Evolutionary conservation across 1,284 basidiomycete species (phyloP).

Genomic region (Flammula alnicola): DNA sequence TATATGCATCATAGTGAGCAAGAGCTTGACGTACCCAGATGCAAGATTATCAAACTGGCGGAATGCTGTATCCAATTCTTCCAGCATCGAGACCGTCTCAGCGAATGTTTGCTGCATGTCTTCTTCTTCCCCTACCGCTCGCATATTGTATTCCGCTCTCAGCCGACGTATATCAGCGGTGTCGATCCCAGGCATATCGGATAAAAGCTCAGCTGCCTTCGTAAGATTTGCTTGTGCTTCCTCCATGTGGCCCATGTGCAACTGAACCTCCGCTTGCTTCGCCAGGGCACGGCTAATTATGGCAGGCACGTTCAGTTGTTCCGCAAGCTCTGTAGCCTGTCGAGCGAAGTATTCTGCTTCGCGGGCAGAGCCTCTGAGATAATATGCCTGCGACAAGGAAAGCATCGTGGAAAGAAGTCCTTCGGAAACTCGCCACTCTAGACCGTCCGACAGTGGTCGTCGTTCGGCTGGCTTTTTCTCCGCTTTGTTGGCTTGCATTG

Average conservation of each 20-base stretch:
- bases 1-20: constrained; percentile 7
- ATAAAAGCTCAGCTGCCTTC: constrained; percentile 53
- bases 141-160: constrained; percentile 60
- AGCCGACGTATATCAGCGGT: constrained; percentile 66
- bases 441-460: constrained; percentile 49
- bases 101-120: constrained; percentile 58
- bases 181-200: constrained; percentile 54
- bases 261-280: constrained; percentile 68
- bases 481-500: constrained; percentile 19
- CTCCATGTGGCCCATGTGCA: constrained; percentile 62
- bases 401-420: constrained; percentile 70
- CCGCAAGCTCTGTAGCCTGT: constrained; percentile 73
- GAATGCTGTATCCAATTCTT: constrained; percentile 61
- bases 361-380: constrained; percentile 74
- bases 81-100: constrained; percentile 57
- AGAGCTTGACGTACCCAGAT: constrained; percentile 42
- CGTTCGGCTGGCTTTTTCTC: constrained; percentile 34
- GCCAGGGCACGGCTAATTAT: constrained; percentile 68
- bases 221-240: constrained; percentile 57
- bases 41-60: constrained; percentile 52
- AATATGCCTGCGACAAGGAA: constrained; percentile 64
- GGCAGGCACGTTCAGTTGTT: constrained; percentile 66
- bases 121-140: constrained; percentile 52
- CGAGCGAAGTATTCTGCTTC: constrained; percentile 84
- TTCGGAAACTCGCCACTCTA: constrained; percentile 80